Conservation (phyloP, 1,139 yeast species). For the Sugiyamaella novakii region DNA sequence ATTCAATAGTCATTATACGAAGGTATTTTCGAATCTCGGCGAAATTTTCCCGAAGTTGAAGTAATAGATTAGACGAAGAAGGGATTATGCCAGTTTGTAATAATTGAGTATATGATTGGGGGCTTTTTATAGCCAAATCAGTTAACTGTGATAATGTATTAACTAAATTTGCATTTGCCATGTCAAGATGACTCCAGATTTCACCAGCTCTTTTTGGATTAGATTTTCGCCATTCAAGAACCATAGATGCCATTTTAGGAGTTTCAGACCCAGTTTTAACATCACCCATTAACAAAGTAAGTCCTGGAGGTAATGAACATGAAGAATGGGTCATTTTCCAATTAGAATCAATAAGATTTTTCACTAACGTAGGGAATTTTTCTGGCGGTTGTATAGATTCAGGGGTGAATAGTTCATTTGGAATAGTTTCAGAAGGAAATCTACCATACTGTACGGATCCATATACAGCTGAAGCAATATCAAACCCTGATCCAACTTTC, state of each 20-base stretch:
- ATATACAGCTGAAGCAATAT: constrained; percentile 91
- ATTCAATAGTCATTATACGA: constrained; percentile 57
- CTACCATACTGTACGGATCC: constrained; percentile 85
- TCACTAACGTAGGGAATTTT: constrained; percentile 38
- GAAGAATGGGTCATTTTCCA: constrained; percentile 63
- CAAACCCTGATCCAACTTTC: constrained; percentile 95
- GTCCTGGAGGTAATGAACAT: constrained; percentile 65
- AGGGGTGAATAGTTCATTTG: constrained; percentile 10
- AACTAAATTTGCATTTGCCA: constrained; percentile 61
- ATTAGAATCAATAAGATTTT: constrained; percentile 45
- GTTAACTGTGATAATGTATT: constrained; percentile 49
- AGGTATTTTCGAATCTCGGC: constrained; percentile 56
- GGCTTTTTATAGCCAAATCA: constrained; percentile 30
- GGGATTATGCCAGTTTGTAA: constrained; percentile 17
- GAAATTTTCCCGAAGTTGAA: constrained; percentile 41
- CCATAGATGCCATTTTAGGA: constrained; percentile 80
- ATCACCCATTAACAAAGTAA: constrained; percentile 87
- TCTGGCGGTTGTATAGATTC: background rate
- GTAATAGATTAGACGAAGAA: constrained; percentile 11
- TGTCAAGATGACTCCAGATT: constrained; percentile 59
- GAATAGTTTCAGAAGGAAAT: constrained; percentile 46
- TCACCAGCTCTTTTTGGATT: constrained; percentile 54
- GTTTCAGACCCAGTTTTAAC: constrained; percentile 91
- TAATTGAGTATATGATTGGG: constrained; percentile 22
- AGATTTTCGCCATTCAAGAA: constrained; percentile 65